Conservation (phyloP, 768 basidiomycete species). For the Tylopilus sp. region DNA sequence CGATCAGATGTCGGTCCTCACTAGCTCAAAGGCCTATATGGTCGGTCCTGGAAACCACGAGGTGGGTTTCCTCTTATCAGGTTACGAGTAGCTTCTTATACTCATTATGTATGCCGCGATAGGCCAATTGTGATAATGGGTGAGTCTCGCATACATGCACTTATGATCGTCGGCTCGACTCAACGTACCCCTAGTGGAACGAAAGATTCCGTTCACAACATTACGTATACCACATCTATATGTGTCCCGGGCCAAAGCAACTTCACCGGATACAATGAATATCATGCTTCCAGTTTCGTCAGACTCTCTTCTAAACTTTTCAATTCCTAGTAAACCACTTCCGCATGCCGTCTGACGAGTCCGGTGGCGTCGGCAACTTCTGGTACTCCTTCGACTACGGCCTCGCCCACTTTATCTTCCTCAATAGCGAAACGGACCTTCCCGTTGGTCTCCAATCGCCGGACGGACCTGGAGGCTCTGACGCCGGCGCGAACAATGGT, state of each 20-base stretch:
- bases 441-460: slow-evolving; percentile 24
- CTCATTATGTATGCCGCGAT: neutral
- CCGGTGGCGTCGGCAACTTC: slow-evolving; percentile 26
- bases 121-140: slow-evolving; percentile 31
- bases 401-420: slow-evolving; percentile 25
- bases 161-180: neutral
- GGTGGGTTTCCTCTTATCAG: slow-evolving; percentile 1
- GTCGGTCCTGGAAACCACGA: slow-evolving; percentile 27
- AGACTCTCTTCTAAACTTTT: neutral
- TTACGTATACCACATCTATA: slow-evolving; percentile 26
- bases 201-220: slow-evolving; percentile 21
- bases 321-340: slow-evolving; percentile 24
- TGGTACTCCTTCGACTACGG: slow-evolving; percentile 33
- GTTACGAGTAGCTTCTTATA: neutral
- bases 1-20: slow-evolving; percentile 26
- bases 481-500: slow-evolving; percentile 20
- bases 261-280: slow-evolving; percentile 30
- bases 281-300: neutral
- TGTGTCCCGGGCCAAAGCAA: slow-evolving; percentile 25
- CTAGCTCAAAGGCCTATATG: slow-evolving; percentile 26
- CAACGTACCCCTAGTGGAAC: slow-evolving; percentile 14
- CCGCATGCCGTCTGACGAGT: slow-evolving; percentile 26
- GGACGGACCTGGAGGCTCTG: slow-evolving; percentile 19
- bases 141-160: slow-evolving; percentile 5
- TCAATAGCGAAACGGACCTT: slow-evolving; percentile 27